Conservation (phyloP, 2,329 filamentous ascomycete genomes). For the Emergomyces pasteurianus region DNA sequence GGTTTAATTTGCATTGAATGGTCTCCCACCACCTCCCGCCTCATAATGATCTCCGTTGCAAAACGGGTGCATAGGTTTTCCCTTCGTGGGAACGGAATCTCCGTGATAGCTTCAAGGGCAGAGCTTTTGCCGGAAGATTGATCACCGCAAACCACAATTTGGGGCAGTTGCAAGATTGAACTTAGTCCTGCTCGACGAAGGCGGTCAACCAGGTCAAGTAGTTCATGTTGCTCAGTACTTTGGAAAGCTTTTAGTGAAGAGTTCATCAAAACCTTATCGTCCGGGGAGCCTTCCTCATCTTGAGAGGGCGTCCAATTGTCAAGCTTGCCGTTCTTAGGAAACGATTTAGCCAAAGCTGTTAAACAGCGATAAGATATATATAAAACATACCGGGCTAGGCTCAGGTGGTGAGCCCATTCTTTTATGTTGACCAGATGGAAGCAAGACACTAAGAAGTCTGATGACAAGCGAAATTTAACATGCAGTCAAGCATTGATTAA, state of each 20-base stretch:
- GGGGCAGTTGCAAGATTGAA: slow-evolving; percentile 13
- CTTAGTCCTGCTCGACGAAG: slow-evolving; percentile 3
- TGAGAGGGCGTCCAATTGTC: neutral
- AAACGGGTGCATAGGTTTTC: slow-evolving; percentile 33
- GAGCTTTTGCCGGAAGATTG: slow-evolving; percentile 29
- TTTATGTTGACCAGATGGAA: neutral
- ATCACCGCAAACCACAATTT: slow-evolving; percentile 30
- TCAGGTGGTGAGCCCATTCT: neutral
- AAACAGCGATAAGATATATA: neutral
- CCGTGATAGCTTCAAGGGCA: slow-evolving; percentile 23
- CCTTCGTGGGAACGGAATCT: slow-evolving; percentile 28
- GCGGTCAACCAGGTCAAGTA: neutral
- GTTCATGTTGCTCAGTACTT: slow-evolving; percentile 2
- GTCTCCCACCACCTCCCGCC: slow-evolving; percentile 12
- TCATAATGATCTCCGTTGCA: slow-evolving; percentile 37
- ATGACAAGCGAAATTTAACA: neutral
- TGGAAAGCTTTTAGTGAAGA: slow-evolving; percentile 1
- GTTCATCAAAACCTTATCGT: neutral
- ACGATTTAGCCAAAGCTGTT: neutral
- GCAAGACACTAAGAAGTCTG: neutral
- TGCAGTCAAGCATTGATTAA: neutral
- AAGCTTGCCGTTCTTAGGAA: no score
- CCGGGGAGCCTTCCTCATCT: neutral
- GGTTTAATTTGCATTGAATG: neutral
- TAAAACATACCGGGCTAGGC: neutral